These are phyloP conservation scores for Logfia minima DNA, from an alignment of 129 eudicot genomes.

Conservation along the genomic window DNA sequence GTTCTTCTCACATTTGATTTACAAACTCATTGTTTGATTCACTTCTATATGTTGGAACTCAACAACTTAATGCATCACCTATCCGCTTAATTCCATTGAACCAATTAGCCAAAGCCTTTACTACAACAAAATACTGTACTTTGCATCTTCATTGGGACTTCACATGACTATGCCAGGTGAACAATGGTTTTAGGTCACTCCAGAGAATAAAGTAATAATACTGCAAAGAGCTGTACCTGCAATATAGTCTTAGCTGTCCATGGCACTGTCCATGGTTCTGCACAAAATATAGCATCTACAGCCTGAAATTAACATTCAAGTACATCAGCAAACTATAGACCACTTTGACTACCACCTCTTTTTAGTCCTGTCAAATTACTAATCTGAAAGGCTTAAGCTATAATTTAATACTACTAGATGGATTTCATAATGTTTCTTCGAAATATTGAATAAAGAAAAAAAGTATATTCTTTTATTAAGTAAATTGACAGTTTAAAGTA, in stretches of 20 bases:
- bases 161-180: conserved; percentile 1
- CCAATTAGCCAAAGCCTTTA: not conserved
- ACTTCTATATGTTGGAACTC: not conserved
- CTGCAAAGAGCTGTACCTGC: conserved; percentile 38
- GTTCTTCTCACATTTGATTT: not conserved
- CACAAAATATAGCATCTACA: conserved; percentile 38
- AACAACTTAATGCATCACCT: not conserved
- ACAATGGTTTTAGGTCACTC: conserved; percentile 4
- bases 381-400: not conserved
- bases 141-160: conserved; percentile 8
- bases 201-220: not conserved
- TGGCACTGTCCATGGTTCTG: conserved; percentile 67
- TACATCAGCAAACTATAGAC: conserved; percentile 5
- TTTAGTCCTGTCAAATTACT: not conserved
- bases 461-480: not conserved
- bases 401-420: not conserved
- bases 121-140: conserved; percentile 8
- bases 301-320: conserved; percentile 38
- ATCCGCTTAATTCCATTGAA: too few relatives aligned
- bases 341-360: conserved; percentile 6
- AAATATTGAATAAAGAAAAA: not conserved
- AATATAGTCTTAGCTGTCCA: conserved; percentile 68
- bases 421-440: not conserved
- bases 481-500: not conserved
- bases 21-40: not conserved